These are phyloP conservation scores for Kalmusia sp. DNA, from an alignment of 2,329 filamentous ascomycete genomes.

Conservation along the genomic window DNA sequence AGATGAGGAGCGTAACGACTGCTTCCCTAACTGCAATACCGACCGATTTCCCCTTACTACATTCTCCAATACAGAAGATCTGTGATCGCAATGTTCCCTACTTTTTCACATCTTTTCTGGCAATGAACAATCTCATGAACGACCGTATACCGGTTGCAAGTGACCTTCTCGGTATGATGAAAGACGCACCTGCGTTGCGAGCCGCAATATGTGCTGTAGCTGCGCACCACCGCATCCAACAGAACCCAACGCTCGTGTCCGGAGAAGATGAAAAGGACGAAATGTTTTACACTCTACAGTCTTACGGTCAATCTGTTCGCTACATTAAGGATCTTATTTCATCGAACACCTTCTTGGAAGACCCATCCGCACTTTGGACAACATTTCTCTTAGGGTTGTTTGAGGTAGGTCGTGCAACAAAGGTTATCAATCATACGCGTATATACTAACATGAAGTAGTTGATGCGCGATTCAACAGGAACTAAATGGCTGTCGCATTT, in stretches of 20 bases:
- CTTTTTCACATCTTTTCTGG: slow-evolving; percentile 31
- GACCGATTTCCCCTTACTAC: neutral
- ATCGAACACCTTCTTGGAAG: slow-evolving; percentile 14
- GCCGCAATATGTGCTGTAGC: slow-evolving; percentile 30
- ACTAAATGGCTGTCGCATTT: slow-evolving; percentile 37
- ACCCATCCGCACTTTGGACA: slow-evolving; percentile 31
- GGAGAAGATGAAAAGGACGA: neutral
- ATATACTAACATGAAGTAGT: slow-evolving; percentile 14
- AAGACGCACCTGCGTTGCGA: slow-evolving; percentile 21
- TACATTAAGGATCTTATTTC: slow-evolving; percentile 20
- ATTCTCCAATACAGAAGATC: neutral
- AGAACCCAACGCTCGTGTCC: neutral
- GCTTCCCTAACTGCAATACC: neutral
- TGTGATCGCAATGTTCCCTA: slow-evolving; percentile 22
- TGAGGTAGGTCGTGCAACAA: slow-evolving; percentile 20
- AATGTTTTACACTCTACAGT: slow-evolving; percentile 17
- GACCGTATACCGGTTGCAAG: slow-evolving; percentile 9
- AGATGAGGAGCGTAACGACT: neutral
- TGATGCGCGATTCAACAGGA: slow-evolving; percentile 36
- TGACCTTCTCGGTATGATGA: slow-evolving; percentile 19
- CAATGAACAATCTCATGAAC: slow-evolving; percentile 27
- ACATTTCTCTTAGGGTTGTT: slow-evolving; percentile 35
- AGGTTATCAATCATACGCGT: neutral
- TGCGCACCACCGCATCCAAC: slow-evolving; percentile 17
- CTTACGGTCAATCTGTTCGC: slow-evolving; percentile 26